Conservation (phyloP, 2,329 filamentous ascomycete genomes). For the Paracamarosporium sp. region DNA sequence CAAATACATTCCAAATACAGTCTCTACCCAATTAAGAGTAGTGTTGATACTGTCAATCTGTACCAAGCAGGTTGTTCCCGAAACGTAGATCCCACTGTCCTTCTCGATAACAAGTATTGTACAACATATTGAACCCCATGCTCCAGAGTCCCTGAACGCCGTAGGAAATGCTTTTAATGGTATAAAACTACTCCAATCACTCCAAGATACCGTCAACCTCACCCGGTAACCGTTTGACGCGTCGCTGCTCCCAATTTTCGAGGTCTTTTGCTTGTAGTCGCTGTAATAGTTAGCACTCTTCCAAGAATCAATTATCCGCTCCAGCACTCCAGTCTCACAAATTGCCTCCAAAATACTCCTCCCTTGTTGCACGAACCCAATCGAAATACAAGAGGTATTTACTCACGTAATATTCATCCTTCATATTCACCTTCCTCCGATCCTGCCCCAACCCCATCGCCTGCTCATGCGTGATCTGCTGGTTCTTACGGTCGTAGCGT, state of each 20-base stretch:
- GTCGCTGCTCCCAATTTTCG: constrained; percentile 96
- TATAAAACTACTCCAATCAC: constrained; percentile 10
- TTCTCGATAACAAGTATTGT: not conserved
- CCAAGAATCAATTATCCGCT: too few species aligned
- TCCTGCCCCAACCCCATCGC: constrained; percentile 79
- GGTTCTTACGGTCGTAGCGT: constrained; percentile 86
- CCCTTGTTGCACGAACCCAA: not conserved
- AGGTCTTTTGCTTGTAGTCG: constrained; percentile 86
- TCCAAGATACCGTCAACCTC: constrained; percentile 83
- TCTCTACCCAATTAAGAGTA: not conserved
- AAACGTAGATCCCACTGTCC: too few species aligned
- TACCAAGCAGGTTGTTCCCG: not conserved
- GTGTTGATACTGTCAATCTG: too few species aligned
- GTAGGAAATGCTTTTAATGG: not conserved
- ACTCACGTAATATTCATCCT: constrained; percentile 86
- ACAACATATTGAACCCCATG: not conserved
- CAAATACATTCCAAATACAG: not conserved
- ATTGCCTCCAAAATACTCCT: not conserved
- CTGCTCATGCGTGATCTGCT: constrained; percentile 84
- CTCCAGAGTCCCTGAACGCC: not conserved
- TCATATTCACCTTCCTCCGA: constrained; percentile 76
- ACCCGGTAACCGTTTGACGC: constrained; percentile 86
- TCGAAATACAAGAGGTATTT: not conserved
- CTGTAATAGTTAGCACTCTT: constrained; percentile 53
- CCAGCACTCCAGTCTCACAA: too few species aligned